phyloP scores from a whole-genome alignment of 73 alveolate genomes.

The Paraurostyla sp. region DNA sequence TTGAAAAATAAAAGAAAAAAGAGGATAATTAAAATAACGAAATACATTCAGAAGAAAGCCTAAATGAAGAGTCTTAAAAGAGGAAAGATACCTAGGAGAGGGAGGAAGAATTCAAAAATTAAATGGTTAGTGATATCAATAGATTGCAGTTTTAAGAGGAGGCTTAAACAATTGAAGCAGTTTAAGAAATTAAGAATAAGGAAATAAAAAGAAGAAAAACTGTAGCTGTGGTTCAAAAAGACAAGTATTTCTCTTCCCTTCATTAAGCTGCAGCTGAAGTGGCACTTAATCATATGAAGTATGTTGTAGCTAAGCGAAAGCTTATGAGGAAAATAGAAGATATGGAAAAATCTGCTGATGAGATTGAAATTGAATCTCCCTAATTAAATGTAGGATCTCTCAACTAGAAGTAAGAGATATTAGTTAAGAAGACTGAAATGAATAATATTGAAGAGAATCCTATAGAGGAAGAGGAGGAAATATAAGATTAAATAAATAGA shows the following conservation, averaged over 20 bases:
- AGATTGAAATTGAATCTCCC: neutral
- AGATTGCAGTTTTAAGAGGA: neutral
- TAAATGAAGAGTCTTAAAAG: neutral
- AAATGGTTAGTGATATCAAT: neutral
- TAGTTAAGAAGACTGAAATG: neutral
- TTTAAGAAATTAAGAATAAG: neutral
- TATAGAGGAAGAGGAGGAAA: no score
- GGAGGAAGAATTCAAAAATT: neutral
- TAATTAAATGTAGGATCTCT: no score
- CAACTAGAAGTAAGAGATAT: neutral
- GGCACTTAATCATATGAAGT: slow-evolving; percentile 28
- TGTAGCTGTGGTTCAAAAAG: neutral
- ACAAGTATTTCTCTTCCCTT: neutral
- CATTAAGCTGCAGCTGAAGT: slow-evolving; percentile 57
- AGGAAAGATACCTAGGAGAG: neutral
- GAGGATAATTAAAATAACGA: no score
- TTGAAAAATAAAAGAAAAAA: neutral
- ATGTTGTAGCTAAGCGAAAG: slow-evolving; percentile 45
- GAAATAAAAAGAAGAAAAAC: neutral
- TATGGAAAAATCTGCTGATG: slow-evolving; percentile 10
- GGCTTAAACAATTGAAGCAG: slow-evolving; percentile 20
- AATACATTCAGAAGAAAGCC: no score
- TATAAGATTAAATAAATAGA: no score
- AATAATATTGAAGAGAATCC: no score
- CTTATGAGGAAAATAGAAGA: slow-evolving; percentile 25